Conservation (phyloP, 371 early-diverging fungal genomes). For the Mortierella sp. region DNA sequence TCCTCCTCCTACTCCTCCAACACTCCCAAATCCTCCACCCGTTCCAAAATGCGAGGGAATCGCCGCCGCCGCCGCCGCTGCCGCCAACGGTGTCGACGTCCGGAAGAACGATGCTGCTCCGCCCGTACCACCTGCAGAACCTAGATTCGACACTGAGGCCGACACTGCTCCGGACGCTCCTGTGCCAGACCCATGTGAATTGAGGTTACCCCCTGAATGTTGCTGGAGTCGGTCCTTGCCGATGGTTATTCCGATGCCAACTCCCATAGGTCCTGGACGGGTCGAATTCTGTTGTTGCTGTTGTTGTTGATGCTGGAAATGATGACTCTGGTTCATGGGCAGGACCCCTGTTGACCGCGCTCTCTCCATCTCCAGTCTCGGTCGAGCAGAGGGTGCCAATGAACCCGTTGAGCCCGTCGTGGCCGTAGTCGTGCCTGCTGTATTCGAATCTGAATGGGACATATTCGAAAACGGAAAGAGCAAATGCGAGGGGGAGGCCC, state of each 20-base stretch:
- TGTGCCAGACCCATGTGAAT: not conserved
- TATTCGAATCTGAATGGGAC: constrained; percentile 1
- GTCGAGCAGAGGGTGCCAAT: too few relatives aligned
- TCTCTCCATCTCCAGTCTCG: constrained; percentile 28
- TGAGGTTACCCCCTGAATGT: not conserved
- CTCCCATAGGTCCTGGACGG: not conserved
- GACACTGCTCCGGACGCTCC: not conserved
- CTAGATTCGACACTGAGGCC: too few relatives aligned
- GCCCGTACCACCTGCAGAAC: too few relatives aligned
- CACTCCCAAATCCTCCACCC: too few relatives aligned
- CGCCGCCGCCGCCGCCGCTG: constrained; percentile 5
- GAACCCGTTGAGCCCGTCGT: not conserved
- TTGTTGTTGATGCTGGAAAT: not conserved
- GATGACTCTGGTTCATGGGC: constrained; percentile 14
- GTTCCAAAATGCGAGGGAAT: not conserved
- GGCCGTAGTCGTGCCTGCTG: not conserved
- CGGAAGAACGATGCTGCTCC: constrained; percentile 17
- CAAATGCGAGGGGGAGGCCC: constrained; percentile 25
- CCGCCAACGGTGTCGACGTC: constrained; percentile 7
- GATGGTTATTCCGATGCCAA: constrained; percentile 5
- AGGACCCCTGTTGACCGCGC: constrained; percentile 20
- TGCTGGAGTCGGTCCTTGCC: not conserved
- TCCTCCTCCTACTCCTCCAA: not conserved
- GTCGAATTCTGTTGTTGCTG: not conserved
- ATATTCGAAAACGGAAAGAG: constrained; percentile 26